Percentiles rank a stretch among this genome's conserved stretches.
Evolutionary conservation across 2,329 filamentous ascomycete species (phyloP).

Genomic region (Plenodomus lindquistii): DNA sequence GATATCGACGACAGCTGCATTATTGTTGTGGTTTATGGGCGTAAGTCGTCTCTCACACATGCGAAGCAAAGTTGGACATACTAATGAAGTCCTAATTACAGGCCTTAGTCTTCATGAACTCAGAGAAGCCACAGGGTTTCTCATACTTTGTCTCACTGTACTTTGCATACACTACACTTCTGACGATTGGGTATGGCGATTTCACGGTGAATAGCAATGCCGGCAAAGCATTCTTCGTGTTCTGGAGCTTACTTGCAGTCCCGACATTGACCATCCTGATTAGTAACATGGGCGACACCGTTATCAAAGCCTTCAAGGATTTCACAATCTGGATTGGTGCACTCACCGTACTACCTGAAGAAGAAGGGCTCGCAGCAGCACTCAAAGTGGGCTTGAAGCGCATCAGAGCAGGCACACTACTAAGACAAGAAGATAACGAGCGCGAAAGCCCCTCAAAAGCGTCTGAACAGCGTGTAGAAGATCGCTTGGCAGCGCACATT

Average conservation of each 20-base stretch:
- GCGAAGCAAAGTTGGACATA: too few species aligned
- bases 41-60: neutral
- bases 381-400: conserved; percentile 35
- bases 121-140: conserved; percentile 54
- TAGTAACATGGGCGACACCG: conserved; percentile 59
- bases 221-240: conserved; percentile 60
- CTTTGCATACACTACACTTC: conserved; percentile 57
- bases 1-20: conserved; percentile 44
- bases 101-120: conserved; percentile 54
- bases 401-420: conserved; percentile 26
- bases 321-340: conserved; percentile 60
- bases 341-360: conserved; percentile 58
- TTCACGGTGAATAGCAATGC: conserved; percentile 52
- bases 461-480: conserved; percentile 22
- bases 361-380: conserved; percentile 46
- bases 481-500: conserved; percentile 45
- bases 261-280: conserved; percentile 60
- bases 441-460: conserved; percentile 7
- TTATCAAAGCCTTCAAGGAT: conserved; percentile 59
- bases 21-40: conserved; percentile 52
- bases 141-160: conserved; percentile 58
- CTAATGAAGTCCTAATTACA: neutral
- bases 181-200: conserved; percentile 62
- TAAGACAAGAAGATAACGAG: conserved; percentile 15
- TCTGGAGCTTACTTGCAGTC: conserved; percentile 60